Evolutionary conservation across 140 eudicot genomes (phyloP), one percentile per base, ranked within the genome.

Genomic region (Bidens hawaiensis): DNA sequence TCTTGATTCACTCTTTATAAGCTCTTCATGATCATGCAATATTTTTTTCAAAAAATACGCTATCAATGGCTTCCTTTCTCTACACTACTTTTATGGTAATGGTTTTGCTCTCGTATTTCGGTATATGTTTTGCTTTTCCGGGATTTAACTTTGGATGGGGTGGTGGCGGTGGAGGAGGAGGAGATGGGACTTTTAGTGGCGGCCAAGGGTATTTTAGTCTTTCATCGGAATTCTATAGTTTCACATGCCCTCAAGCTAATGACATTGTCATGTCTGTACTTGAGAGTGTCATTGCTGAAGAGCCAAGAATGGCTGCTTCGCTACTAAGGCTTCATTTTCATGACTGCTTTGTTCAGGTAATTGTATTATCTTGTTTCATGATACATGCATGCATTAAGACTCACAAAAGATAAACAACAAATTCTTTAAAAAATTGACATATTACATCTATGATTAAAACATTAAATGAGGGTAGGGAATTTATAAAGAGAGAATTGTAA

Each of bases 291-390:
- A 82, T 88, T 62, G 77, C 89, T 4, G 63, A 75, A 65, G 96
- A 82, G 22, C 87, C 95, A 49, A 78, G 96, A 54, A 82, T 85
- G 87, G 96, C 95, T 69, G 96, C 99, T 52, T 88, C 99, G 65
- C 77, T 91, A 71, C 83, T 91, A 16, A 75, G 99, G 74, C 99
- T 91, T 68, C 98, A 91, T 62, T 91, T 91, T 74, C 98, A 91
- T 64, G 98, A 91, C 67, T 91, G 96, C 56, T 91, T 91, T 77
- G 89, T 84, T 48, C 91, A 87, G 83, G 98, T 17, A 16, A 15
- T 2, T 2, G 15, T 8, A 1, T 66, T 28, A 42, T 65, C 5
- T 6, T 28, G 31, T 56, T 66, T 8, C 43, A 42, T 31, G 33
- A 47, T 23, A 26, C 7, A 22, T 54, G n/a, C 19, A 21, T 53